Percentiles rank a stretch among this genome's conserved stretches.
Conservation (phyloP, 2,329 filamentous ascomycete genomes). For the Teratosphaeria destructans region DNA sequence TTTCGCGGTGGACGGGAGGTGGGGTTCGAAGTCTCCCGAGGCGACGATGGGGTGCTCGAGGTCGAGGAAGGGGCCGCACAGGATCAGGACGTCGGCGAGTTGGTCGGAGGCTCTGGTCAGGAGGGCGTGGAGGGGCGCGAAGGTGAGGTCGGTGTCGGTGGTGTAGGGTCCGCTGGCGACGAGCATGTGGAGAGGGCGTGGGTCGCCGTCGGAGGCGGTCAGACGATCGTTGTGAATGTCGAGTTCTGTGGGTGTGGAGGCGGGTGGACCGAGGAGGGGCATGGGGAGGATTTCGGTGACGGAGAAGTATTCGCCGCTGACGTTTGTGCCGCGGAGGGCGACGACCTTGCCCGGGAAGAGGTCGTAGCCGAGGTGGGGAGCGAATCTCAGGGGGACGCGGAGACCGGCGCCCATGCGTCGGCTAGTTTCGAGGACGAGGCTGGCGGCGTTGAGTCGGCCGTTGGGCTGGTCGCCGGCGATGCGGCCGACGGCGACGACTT, state of each 20-base stretch:
- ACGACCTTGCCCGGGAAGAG: slow-evolving; percentile 95
- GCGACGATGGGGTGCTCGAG: slow-evolving; percentile 82
- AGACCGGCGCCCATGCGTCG: slow-evolving; percentile 72
- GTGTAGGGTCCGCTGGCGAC: slow-evolving; percentile 84
- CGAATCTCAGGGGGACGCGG: slow-evolving; percentile 67
- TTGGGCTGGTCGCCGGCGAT: slow-evolving; percentile 83
- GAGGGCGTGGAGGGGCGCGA: slow-evolving; percentile 72
- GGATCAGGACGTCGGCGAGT: slow-evolving; percentile 66
- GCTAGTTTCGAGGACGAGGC: slow-evolving; percentile 79
- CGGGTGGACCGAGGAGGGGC: slow-evolving; percentile 64
- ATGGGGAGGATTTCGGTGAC: slow-evolving; percentile 66
- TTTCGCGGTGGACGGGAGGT: slow-evolving; percentile 31
- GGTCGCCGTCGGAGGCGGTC: slow-evolving; percentile 48
- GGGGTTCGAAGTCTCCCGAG: slow-evolving; percentile 34
- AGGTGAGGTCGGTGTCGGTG: slow-evolving; percentile 82
- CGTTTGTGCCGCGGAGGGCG: slow-evolving; percentile 75
- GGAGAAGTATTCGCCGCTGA: slow-evolving; percentile 71
- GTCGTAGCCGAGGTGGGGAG: slow-evolving; percentile 57
- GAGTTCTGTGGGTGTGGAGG: slow-evolving; percentile 56
- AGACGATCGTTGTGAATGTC: slow-evolving; percentile 60
- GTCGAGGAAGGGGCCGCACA: slow-evolving; percentile 84
- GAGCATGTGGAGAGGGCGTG: slow-evolving; percentile 62
- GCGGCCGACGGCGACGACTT: slow-evolving; percentile 81
- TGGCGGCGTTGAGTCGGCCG: slow-evolving; percentile 75
- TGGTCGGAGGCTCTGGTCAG: slow-evolving; percentile 66